These are phyloP conservation scores for Phytophthora sansomeana DNA, from an alignment of 352 stramenopile genomes.

Conservation along the genomic window DNA sequence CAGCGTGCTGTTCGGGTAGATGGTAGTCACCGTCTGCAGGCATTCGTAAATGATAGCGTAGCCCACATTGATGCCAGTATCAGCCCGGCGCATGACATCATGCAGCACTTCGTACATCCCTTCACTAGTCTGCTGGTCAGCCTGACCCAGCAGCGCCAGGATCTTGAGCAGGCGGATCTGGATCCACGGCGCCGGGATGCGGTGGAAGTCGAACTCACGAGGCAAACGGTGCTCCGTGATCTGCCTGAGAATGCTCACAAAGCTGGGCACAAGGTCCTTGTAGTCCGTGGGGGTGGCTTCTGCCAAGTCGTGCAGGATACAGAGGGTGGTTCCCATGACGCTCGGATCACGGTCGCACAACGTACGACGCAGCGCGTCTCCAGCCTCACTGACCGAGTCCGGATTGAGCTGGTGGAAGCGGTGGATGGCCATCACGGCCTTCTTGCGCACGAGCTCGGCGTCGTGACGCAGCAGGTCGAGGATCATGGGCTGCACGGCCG, in stretches of 20 bases:
- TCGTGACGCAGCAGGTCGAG: constrained; percentile 96
- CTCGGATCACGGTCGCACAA: constrained; percentile 99
- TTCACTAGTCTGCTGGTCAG: constrained; percentile 94
- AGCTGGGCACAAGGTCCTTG: constrained; percentile 99
- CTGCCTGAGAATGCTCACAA: constrained; percentile 99
- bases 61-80: constrained; percentile 99
- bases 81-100: constrained; percentile 98
- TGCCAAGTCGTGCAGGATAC: constrained; percentile 94
- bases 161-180: constrained; percentile 98
- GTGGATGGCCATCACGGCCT: constrained; percentile 98
- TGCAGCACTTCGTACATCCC: constrained; percentile 99
- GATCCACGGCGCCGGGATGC: constrained; percentile 99
- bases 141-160: constrained; percentile 95
- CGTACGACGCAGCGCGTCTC: constrained; percentile 94
- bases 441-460: constrained; percentile 98
- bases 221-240: constrained; percentile 99
- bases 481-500: constrained; percentile 95
- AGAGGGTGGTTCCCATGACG: constrained; percentile 98
- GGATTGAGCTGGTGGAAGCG: constrained; percentile 99
- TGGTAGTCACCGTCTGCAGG: constrained; percentile 98
- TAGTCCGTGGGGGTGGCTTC: constrained; percentile 92
- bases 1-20: constrained; percentile 99
- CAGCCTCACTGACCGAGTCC: constrained; percentile 88
- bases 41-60: constrained; percentile 99
- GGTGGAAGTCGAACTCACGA: constrained; percentile 99